Conservation (phyloP, 2,329 filamentous ascomycete genomes). For the Massarina eburnea region DNA sequence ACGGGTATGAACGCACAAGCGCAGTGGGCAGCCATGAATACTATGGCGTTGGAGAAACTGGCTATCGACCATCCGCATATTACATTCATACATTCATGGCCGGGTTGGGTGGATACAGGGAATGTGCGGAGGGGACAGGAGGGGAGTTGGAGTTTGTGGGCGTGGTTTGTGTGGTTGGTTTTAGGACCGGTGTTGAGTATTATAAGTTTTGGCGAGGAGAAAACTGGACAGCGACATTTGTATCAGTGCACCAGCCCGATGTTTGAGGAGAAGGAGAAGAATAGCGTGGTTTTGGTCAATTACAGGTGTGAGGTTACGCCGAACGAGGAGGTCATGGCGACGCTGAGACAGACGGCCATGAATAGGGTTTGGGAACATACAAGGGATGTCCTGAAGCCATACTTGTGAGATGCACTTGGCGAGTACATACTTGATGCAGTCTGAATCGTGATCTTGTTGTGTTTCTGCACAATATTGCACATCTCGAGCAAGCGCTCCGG, state of each 20-base stretch:
- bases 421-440: too few species aligned
- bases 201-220: conserved; percentile 4
- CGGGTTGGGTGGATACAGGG: conserved; percentile 42
- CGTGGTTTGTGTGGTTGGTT: conserved; percentile 3
- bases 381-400: neutral
- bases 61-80: conserved; percentile 35
- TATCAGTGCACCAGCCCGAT: conserved; percentile 7
- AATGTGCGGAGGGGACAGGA: conserved; percentile 19
- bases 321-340: neutral
- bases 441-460: too few species aligned
- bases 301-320: conserved; percentile 1
- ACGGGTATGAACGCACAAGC: conserved; percentile 29
- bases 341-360: conserved; percentile 2
- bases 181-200: conserved; percentile 2
- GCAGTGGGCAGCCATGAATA: conserved; percentile 38
- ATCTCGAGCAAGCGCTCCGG: too few species aligned
- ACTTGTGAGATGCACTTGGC: neutral
- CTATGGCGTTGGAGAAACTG: conserved; percentile 35
- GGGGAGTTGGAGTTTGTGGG: neutral
- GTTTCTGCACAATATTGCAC: too few species aligned
- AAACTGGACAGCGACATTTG: conserved; percentile 6
- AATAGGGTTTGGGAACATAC: conserved; percentile 7
- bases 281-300: conserved; percentile 3
- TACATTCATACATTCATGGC: conserved; percentile 42
- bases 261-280: conserved; percentile 3